Evolutionary conservation across 495 filamentous ascomycete species (phyloP), one percentile per base, ranked within the genome.

Genomic region (Hyaloscypha bicolor): DNA sequence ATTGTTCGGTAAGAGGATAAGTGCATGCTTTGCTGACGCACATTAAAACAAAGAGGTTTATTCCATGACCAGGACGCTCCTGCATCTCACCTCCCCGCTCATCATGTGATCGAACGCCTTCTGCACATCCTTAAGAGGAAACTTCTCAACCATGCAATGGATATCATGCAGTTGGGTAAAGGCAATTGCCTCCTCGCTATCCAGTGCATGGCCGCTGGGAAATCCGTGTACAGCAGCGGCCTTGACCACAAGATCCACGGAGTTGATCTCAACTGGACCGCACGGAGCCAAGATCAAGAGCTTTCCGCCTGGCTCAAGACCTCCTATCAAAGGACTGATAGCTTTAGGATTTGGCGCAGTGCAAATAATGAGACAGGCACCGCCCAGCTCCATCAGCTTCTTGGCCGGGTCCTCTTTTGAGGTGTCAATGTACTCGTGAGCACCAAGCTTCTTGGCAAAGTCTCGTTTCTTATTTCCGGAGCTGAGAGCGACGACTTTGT

Each of bases 361-460:
- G 6, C 84, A 75, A 12, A 91, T 82, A 61, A 91, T 83, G 62
- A 90, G 69, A 1, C 82, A 76, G 3, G 89, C 90, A 9, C 88
- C 88, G 30, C 89, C 88, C 29, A 91, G 63, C 35, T 77, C 79
- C 74, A 83, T 75, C 32, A 92, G 77, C 21, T 77, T 80, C 64
- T 78, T 72, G 5, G 76, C 81, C 1, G 79, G 72, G 65, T 90
- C 84, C 29, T 80, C 79, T 60, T 82, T 82, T 69, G 79, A 83
- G 19, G 78, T 77, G 75, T 92, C 87, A 70, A 92, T 81, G 75
- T 90, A 91, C 59, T 87, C 83, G 69, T 85, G 87, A 0, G 90
- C 90, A 19, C 90, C 90, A 6, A 92, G 79, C 72, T 88, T 59
- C 11, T 76, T 73, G 0, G 86, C 89, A 66, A 90, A 87, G 37